phyloP scores from a whole-genome alignment of 345 rosid species.

The Adansonia digitata region DNA sequence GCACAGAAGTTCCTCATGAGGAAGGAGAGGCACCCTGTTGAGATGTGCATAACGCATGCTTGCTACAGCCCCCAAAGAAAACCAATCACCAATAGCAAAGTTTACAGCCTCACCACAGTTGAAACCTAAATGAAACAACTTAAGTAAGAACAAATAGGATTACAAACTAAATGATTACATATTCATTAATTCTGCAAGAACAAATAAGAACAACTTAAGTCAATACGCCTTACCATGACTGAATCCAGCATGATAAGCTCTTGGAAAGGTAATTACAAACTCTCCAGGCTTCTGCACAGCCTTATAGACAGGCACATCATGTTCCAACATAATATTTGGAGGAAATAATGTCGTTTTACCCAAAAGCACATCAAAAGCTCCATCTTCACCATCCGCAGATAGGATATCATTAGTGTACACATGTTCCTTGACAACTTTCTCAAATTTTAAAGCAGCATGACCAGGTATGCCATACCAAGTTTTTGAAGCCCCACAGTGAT shows the following conservation, averaged over 20 bases:
- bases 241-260: slow-evolving; percentile 99
- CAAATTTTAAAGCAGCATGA: slow-evolving; percentile 84
- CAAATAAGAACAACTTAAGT: background rate
- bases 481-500: slow-evolving; percentile 98
- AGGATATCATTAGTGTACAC: slow-evolving; percentile 77
- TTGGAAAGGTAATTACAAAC: slow-evolving; percentile 82
- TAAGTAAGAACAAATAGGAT: slow-evolving; percentile 16
- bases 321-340: slow-evolving; percentile 77
- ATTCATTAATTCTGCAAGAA: background rate
- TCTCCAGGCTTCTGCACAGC: slow-evolving; percentile 99
- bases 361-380: slow-evolving; percentile 91
- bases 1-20: slow-evolving; percentile 96
- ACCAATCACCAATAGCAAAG: slow-evolving; percentile 98
- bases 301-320: slow-evolving; percentile 86
- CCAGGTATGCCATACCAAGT: slow-evolving; percentile 99
- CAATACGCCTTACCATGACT: slow-evolving; percentile 69
- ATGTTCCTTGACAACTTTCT: slow-evolving; percentile 79
- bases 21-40: slow-evolving; percentile 84
- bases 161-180: no score
- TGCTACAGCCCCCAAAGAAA: slow-evolving; percentile 88
- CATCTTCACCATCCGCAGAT: slow-evolving; percentile 79
- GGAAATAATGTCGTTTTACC: slow-evolving; percentile 98
- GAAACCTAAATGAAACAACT: slow-evolving; percentile 73
- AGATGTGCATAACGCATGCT: slow-evolving; percentile 90
- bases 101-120: slow-evolving; percentile 99